Percentiles rank a stretch among this genome's conserved stretches.
These are phyloP conservation scores for Dendrocalamus sinicus DNA, from an alignment of 176 grass and related monocot species.

Conservation along the genomic window DNA sequence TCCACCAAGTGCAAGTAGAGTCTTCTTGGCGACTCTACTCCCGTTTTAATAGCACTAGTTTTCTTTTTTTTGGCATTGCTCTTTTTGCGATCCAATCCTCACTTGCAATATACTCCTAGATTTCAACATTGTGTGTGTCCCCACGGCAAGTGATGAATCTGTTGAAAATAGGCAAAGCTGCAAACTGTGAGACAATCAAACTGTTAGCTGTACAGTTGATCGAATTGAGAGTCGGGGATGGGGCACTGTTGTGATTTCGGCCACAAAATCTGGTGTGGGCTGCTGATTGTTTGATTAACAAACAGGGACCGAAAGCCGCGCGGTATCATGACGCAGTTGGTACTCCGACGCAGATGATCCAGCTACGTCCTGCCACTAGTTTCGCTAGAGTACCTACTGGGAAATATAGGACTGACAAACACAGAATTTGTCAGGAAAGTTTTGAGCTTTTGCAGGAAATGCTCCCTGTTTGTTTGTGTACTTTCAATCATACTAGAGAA, in stretches of 20 bases:
- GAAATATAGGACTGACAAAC: slow-evolving; percentile 22
- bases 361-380: not conserved
- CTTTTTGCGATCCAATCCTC: not conserved
- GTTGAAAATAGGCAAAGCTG: not conserved
- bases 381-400: slow-evolving; percentile 17
- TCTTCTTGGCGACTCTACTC: not conserved
- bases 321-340: not conserved
- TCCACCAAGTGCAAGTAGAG: slow-evolving; percentile 20
- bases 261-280: slow-evolving; percentile 11
- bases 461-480: not conserved
- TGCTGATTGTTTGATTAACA: not conserved
- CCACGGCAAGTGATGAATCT: not conserved
- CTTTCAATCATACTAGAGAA: not conserved
- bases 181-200: too few relatives aligned
- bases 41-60: not conserved
- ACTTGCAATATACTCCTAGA: not conserved
- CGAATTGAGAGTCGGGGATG: too few relatives aligned
- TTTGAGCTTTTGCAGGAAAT: slow-evolving; percentile 17
- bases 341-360: not conserved
- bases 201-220: too few relatives aligned
- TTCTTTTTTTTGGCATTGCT: not conserved
- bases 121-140: not conserved
- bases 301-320: not conserved
- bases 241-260: not conserved
- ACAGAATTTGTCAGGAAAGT: slow-evolving; percentile 20